Evolutionary conservation across 2,329 filamentous ascomycete genomes (phyloP).

Genomic region (Colletotrichum aenigma): DNA sequence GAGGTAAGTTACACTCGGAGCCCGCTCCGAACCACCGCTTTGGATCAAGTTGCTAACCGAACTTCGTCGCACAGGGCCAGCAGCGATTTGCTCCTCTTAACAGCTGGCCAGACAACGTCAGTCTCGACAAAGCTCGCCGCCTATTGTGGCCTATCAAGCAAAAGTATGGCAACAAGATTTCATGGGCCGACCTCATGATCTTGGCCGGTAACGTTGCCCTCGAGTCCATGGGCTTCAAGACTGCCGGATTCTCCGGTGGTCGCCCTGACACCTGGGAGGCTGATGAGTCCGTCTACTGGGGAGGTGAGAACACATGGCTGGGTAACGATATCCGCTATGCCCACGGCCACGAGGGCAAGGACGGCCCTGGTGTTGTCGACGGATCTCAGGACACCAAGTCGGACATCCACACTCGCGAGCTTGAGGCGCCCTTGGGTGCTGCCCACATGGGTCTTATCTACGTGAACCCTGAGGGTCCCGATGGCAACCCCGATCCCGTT

Average conservation of each 20-base stretch:
- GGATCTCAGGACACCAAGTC: constrained; percentile 30
- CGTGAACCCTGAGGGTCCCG: constrained; percentile 80
- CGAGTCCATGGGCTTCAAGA: constrained; percentile 77
- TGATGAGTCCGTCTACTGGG: constrained; percentile 80
- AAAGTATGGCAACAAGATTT: constrained; percentile 84
- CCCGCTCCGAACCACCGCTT: constrained; percentile 47
- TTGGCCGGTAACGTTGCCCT: constrained; percentile 78
- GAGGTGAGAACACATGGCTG: constrained; percentile 71
- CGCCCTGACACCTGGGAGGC: constrained; percentile 76
- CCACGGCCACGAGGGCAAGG: constrained; percentile 39
- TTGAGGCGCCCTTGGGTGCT: constrained; percentile 72
- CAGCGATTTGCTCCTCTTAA: constrained; percentile 83
- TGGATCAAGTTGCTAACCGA: constrained; percentile 47
- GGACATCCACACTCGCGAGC: constrained; percentile 26
- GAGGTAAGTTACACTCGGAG: constrained; percentile 34
- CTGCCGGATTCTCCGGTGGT: constrained; percentile 75
- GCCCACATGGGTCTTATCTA: constrained; percentile 82
- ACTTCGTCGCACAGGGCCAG: constrained; percentile 54
- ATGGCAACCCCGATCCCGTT: constrained; percentile 73
- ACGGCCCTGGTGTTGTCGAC: constrained; percentile 33
- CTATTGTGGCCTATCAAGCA: constrained; percentile 77
- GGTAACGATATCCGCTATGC: constrained; percentile 75
- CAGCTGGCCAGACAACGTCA: constrained; percentile 82
- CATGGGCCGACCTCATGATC: constrained; percentile 76
- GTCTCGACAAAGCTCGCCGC: constrained; percentile 79